Conservation (phyloP, 2,329 filamentous ascomycete genomes). For the Alternaria dauci region DNA sequence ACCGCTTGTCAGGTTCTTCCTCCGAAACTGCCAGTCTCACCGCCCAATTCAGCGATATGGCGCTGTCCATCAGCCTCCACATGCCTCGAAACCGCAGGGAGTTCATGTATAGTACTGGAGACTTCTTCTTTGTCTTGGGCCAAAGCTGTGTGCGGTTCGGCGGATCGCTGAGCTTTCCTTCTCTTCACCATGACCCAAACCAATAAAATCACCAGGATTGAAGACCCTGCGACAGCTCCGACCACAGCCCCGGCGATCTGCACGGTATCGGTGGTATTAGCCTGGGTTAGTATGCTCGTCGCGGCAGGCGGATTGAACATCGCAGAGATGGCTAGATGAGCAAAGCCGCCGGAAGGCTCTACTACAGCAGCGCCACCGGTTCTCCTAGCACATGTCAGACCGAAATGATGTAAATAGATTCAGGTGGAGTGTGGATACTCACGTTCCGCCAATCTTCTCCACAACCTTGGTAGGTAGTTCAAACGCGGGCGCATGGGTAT, state of each 20-base stretch:
- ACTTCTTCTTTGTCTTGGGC: not conserved
- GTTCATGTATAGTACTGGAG: not conserved
- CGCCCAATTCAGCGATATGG: not conserved
- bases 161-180: not conserved
- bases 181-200: not conserved
- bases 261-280: not conserved
- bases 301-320: not conserved
- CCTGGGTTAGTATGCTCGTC: not conserved
- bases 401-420: rapidly evolving
- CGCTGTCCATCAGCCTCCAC: not conserved
- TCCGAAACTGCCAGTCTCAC: too few relatives aligned
- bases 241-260: not conserved
- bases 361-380: not conserved
- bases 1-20: too few relatives aligned
- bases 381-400: not conserved
- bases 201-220: not conserved
- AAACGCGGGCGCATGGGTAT: not conserved
- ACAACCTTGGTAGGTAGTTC: not conserved
- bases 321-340: not conserved
- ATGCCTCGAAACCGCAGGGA: not conserved
- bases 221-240: not conserved
- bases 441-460: not conserved
- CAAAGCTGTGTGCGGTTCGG: not conserved
- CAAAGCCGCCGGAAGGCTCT: not conserved
- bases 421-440: rapidly evolving